phyloP scores from a whole-genome alignment of 2,329 filamentous ascomycete genomes.

The Plectosphaerella plurivora region DNA sequence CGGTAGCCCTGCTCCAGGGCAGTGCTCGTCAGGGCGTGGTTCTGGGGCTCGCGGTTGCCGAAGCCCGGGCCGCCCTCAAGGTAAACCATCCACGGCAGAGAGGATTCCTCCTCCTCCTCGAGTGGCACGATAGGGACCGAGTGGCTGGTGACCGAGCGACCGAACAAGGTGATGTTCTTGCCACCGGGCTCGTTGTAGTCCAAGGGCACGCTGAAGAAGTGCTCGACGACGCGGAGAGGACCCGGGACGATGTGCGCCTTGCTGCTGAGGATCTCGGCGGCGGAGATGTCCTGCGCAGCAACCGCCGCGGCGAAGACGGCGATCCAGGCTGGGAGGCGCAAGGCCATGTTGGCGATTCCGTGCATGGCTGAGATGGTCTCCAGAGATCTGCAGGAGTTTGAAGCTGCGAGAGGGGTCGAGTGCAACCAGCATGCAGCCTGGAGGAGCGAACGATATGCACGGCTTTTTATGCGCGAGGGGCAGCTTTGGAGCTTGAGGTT shows the following conservation, averaged over 20 bases:
- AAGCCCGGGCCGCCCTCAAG: slow-evolving; percentile 85
- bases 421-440: not conserved
- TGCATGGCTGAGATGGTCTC: not conserved
- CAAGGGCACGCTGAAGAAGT: slow-evolving; percentile 1
- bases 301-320: not conserved
- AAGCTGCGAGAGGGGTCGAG: not conserved
- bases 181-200: slow-evolving; percentile 3
- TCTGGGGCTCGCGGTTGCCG: slow-evolving; percentile 70
- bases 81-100: slow-evolving; percentile 62
- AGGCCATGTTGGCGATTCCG: slow-evolving; percentile 1
- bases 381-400: not conserved
- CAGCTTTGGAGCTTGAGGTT: not conserved
- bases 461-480: not conserved
- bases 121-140: not conserved
- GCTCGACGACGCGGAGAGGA: slow-evolving; percentile 1
- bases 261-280: slow-evolving; percentile 6
- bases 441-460: not conserved
- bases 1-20: slow-evolving; percentile 83
- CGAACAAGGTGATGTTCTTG: slow-evolving; percentile 3
- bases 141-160: slow-evolving; percentile 1
- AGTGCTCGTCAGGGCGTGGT: slow-evolving; percentile 63
- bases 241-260: slow-evolving; percentile 7
- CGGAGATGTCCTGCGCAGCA: not conserved
- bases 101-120: slow-evolving; percentile 13
- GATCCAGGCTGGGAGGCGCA: not conserved